Conservation (phyloP, 2,329 filamentous ascomycete species). For the Alternaria arbusti region DNA sequence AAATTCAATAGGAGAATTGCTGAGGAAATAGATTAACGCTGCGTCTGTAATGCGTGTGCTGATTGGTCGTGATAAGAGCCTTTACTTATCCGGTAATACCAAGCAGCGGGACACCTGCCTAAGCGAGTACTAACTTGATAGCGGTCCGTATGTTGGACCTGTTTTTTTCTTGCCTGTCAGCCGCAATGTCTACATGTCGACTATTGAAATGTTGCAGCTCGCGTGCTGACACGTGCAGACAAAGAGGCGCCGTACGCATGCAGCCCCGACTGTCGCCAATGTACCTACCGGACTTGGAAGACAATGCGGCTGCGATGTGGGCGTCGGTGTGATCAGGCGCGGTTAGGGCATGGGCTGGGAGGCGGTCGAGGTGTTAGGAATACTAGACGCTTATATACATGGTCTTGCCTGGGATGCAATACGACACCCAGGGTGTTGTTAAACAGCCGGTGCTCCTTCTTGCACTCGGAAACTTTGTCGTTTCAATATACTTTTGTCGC, state of each 20-base stretch:
- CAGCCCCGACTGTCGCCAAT: neutral
- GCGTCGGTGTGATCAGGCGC: neutral
- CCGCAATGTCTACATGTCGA: slow-evolving; percentile 4
- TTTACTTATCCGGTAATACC: slow-evolving; percentile 10
- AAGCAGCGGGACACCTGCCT: slow-evolving; percentile 12
- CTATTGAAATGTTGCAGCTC: slow-evolving; percentile 11
- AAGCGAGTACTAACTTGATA: slow-evolving; percentile 13
- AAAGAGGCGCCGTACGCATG: neutral
- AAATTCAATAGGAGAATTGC: neutral
- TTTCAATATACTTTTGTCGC: neutral
- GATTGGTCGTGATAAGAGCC: slow-evolving; percentile 13
- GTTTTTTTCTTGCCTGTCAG: slow-evolving; percentile 9
- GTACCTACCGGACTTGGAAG: neutral
- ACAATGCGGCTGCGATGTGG: neutral
- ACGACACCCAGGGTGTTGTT: neutral
- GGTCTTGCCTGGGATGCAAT: neutral
- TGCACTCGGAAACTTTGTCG: neutral
- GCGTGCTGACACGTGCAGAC: slow-evolving; percentile 3
- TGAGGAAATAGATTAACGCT: slow-evolving; percentile 1
- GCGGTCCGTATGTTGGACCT: neutral
- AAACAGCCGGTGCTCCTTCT: neutral
- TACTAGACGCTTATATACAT: slow-evolving; percentile 4
- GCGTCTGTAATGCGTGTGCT: neutral
- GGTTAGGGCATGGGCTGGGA: neutral
- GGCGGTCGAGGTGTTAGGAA: neutral